Conservation (phyloP, 108 stramenopile species). For the Skeletonema grethae region DNA sequence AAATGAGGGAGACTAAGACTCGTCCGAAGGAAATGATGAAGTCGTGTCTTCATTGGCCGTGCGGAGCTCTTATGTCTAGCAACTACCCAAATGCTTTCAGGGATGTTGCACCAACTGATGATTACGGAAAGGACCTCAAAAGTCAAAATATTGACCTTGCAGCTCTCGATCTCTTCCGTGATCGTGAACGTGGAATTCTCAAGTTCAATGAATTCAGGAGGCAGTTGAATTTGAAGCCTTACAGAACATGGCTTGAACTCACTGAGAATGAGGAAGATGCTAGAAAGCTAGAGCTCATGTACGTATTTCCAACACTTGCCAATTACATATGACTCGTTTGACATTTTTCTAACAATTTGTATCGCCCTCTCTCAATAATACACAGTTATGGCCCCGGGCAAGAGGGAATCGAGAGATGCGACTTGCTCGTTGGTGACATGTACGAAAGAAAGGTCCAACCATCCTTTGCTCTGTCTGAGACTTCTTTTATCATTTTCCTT, state of each 20-base stretch:
- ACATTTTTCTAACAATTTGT: too few relatives aligned
- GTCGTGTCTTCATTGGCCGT: conserved; percentile 10
- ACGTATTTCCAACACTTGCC: too few relatives aligned
- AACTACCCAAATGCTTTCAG: conserved; percentile 14
- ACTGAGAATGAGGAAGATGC: conserved; percentile 5
- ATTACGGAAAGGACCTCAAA: neutral
- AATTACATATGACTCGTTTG: too few relatives aligned
- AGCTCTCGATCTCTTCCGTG: conserved; percentile 22
- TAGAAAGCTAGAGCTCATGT: too few relatives aligned
- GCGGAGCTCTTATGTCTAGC: neutral
- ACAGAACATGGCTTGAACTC: neutral
- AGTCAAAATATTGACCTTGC: conserved; percentile 13
- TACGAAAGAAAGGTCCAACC: conserved; percentile 17
- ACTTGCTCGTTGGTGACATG: conserved; percentile 11
- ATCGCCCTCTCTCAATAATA: too few relatives aligned
- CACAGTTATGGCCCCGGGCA: too few relatives aligned
- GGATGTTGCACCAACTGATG: conserved; percentile 9
- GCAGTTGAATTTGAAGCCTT: conserved; percentile 5
- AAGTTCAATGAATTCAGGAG: conserved; percentile 25
- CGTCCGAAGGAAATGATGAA: neutral
- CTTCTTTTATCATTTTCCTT: conserved; percentile 23
- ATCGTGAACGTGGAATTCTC: conserved; percentile 25
- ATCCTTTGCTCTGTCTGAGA: conserved; percentile 21
- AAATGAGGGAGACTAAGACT: neutral
- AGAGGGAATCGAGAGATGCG: too few relatives aligned